Conservation (phyloP, 2,329 filamentous ascomycete genomes). For the Fusarium sp. region DNA sequence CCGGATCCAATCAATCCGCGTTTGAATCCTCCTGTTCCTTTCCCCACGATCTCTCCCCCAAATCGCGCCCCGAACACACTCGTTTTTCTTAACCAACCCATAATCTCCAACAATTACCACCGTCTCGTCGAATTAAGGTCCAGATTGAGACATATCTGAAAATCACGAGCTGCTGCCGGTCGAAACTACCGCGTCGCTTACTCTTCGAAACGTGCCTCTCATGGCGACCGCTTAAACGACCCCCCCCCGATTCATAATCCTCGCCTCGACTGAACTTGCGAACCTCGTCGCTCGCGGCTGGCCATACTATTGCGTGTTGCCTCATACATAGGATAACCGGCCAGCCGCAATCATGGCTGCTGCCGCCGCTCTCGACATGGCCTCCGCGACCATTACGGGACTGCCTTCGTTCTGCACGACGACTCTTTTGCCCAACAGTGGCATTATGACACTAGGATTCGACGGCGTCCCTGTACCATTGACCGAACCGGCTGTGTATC, state of each 20-base stretch:
- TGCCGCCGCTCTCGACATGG: constrained; percentile 28
- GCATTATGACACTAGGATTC: constrained; percentile 59
- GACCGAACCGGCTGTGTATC: constrained; percentile 66
- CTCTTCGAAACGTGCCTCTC: not conserved
- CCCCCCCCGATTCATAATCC: not conserved
- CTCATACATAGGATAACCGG: constrained; percentile 25
- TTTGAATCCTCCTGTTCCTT: constrained; percentile 20
- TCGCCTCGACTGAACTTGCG: constrained; percentile 15
- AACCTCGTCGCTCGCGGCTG: constrained; percentile 42
- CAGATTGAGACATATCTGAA: not conserved
- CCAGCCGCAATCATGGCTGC: constrained; percentile 42
- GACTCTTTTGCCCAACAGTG: constrained; percentile 55
- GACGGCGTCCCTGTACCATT: constrained; percentile 65
- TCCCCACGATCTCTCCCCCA: constrained; percentile 20
- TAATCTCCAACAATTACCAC: not conserved
- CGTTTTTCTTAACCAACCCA: constrained; percentile 1
- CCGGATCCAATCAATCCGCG: constrained; percentile 11
- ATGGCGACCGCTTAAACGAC: constrained; percentile 37
- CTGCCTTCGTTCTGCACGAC: constrained; percentile 51
- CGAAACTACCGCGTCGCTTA: not conserved
- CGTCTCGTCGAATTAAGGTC: not conserved
- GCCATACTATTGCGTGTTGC: constrained; percentile 33
- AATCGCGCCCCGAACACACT: constrained; percentile 25
- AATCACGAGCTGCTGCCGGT: not conserved
- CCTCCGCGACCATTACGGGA: constrained; percentile 43